Evolutionary conservation across 768 basidiomycete genomes (phyloP).

Genomic region (Phlebiopsis gigantea): DNA sequence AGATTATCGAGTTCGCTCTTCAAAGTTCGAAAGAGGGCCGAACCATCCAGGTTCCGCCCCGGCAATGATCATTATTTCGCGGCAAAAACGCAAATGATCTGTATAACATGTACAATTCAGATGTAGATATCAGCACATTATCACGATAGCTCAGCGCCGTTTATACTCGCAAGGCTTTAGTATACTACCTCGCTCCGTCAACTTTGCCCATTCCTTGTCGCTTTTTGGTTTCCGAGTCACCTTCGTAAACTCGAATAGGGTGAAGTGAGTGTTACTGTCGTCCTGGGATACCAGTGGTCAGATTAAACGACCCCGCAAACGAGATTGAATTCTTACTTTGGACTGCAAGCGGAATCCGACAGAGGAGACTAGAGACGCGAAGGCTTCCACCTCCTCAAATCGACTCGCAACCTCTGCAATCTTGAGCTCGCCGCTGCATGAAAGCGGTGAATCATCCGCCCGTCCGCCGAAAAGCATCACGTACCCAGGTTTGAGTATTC

Average conservation of each 20-base stretch:
- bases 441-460: conserved; percentile 12
- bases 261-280: conserved; percentile 79
- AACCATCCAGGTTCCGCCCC: conserved; percentile 32
- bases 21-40: conserved; percentile 58
- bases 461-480: conserved; percentile 24
- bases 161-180: conserved; percentile 94
- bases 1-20: conserved; percentile 72
- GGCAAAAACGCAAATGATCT: neutral
- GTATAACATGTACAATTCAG: neutral
- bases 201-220: conserved; percentile 54
- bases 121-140: neutral
- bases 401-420: conserved; percentile 90
- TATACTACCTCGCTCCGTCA: conserved; percentile 47
- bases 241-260: conserved; percentile 77
- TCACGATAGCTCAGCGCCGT: conserved; percentile 47
- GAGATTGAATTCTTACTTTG: conserved; percentile 45
- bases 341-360: conserved; percentile 70
- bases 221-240: conserved; percentile 38
- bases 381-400: conserved; percentile 63
- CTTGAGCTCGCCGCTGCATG: conserved; percentile 67
- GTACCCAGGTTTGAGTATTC: conserved; percentile 80
- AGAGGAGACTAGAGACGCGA: conserved; percentile 53
- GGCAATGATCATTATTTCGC: conserved; percentile 5
- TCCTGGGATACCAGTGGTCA: conserved; percentile 44
- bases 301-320: neutral